Evolutionary conservation across 2,329 filamentous ascomycete genomes (phyloP).

Genomic region (Penicillium janthinellum): DNA sequence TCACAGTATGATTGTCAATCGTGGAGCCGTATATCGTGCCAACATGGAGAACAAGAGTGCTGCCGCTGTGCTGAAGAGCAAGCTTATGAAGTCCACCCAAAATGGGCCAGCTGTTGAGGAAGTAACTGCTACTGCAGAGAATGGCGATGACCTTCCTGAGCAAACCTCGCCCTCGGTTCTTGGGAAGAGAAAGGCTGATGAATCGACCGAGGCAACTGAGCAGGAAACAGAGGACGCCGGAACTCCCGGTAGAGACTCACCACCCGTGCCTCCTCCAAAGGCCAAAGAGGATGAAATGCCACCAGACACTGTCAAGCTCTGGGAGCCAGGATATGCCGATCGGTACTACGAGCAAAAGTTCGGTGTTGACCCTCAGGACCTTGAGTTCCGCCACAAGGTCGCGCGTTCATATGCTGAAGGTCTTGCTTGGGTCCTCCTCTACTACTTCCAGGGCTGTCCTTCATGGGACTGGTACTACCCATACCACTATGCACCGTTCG

Average conservation of each 20-base stretch:
- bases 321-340: constrained; percentile 94
- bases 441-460: constrained; percentile 97
- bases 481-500: constrained; percentile 97
- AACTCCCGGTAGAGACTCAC: constrained; percentile 63
- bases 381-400: constrained; percentile 85
- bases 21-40: constrained; percentile 64
- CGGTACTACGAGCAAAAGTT: constrained; percentile 98
- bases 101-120: constrained; percentile 22
- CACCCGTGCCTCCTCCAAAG: constrained; percentile 54
- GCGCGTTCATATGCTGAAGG: constrained; percentile 92
- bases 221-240: constrained; percentile 51
- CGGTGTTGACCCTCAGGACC: constrained; percentile 74
- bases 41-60: constrained; percentile 92
- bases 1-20: constrained; percentile 85
- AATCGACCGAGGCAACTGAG: constrained; percentile 50
- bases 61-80: constrained; percentile 81
- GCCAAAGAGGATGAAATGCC: constrained; percentile 63
- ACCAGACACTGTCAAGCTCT: constrained; percentile 81
- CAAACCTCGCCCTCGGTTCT: constrained; percentile 38
- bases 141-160: constrained; percentile 28
- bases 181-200: constrained; percentile 67
- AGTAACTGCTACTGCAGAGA: constrained; percentile 29
- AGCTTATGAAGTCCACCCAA: constrained; percentile 59
- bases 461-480: constrained; percentile 99
- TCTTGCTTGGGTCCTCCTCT: constrained; percentile 89